Conservation (phyloP, 2,329 filamentous ascomycete species). For the Pseudogymnoascus sp. region DNA sequence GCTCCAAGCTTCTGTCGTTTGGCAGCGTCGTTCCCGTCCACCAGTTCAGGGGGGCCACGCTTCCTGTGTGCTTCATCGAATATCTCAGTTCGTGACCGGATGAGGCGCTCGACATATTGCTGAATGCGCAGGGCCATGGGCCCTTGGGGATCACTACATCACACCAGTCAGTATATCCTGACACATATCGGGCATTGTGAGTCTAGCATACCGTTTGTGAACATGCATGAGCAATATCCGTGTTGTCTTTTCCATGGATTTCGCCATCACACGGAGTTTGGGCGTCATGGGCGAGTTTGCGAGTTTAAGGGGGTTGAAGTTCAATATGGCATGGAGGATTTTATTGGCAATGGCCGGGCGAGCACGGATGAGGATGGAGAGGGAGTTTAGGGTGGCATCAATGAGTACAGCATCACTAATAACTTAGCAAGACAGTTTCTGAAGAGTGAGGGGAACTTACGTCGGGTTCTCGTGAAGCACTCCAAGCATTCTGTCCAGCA, state of each 20-base stretch:
- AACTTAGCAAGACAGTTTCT: constrained; percentile 30
- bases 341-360: constrained; percentile 75
- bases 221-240: constrained; percentile 76
- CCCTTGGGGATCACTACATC: constrained; percentile 65
- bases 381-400: constrained; percentile 82
- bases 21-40: constrained; percentile 61
- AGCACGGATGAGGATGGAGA: constrained; percentile 73
- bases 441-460: constrained; percentile 40
- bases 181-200: not conserved
- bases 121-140: constrained; percentile 71
- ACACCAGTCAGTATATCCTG: constrained; percentile 19
- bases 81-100: constrained; percentile 67
- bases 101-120: constrained; percentile 74
- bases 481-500: constrained; percentile 78
- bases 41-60: constrained; percentile 61
- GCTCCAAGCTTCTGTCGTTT: constrained; percentile 70
- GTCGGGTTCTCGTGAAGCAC: constrained; percentile 79
- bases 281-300: constrained; percentile 69
- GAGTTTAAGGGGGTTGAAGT: constrained; percentile 83
- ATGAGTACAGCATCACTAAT: constrained; percentile 75
- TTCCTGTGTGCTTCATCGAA: constrained; percentile 75
- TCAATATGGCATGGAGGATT: constrained; percentile 75
- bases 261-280: constrained; percentile 71
- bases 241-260: constrained; percentile 91
- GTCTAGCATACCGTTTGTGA: constrained; percentile 56